phyloP scores from a whole-genome alignment of 2,329 filamentous ascomycete genomes.

The Trichophyton verrucosum region DNA sequence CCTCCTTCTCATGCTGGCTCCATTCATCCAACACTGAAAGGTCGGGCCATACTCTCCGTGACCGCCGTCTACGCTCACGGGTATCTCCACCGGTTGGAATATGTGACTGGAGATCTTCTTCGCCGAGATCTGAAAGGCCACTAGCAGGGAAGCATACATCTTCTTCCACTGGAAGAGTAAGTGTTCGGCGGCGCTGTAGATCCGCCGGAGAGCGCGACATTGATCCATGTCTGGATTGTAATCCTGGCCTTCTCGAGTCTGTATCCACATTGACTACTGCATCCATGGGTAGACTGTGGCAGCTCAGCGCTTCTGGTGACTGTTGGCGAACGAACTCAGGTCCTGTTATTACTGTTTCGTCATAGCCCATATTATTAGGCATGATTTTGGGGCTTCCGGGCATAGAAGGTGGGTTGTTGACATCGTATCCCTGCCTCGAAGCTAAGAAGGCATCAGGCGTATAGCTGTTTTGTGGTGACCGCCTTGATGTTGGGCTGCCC shows the following conservation, averaged over 20 bases:
- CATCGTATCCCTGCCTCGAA: slow-evolving; percentile 40
- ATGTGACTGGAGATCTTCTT: slow-evolving; percentile 53
- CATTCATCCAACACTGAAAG: slow-evolving; percentile 74
- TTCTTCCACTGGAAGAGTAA: slow-evolving; percentile 56
- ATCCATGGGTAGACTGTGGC: slow-evolving; percentile 22
- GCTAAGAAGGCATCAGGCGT: slow-evolving; percentile 9
- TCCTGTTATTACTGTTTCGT: slow-evolving; percentile 41
- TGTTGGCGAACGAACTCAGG: slow-evolving; percentile 26
- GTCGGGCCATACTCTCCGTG: slow-evolving; percentile 73
- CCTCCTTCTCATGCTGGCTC: slow-evolving; percentile 81
- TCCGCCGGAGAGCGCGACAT: slow-evolving; percentile 27
- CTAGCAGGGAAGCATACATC: slow-evolving; percentile 88
- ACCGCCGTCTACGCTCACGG: slow-evolving; percentile 41
- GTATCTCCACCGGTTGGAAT: slow-evolving; percentile 34
- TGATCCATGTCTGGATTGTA: slow-evolving; percentile 29
- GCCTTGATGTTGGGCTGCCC: slow-evolving; percentile 1
- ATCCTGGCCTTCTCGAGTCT: slow-evolving; percentile 14
- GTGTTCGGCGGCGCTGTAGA: slow-evolving; percentile 42
- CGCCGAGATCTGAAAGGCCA: slow-evolving; percentile 64
- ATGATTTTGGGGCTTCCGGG: slow-evolving; percentile 46
- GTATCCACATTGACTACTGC: slow-evolving; percentile 36
- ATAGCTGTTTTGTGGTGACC: slow-evolving; percentile 5
- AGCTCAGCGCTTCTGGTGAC: slow-evolving; percentile 24
- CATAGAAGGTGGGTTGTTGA: slow-evolving; percentile 54
- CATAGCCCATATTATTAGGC: slow-evolving; percentile 40